phyloP scores from a whole-genome alignment of 805 yeast genomes.

The Yarrowia sp. region DNA sequence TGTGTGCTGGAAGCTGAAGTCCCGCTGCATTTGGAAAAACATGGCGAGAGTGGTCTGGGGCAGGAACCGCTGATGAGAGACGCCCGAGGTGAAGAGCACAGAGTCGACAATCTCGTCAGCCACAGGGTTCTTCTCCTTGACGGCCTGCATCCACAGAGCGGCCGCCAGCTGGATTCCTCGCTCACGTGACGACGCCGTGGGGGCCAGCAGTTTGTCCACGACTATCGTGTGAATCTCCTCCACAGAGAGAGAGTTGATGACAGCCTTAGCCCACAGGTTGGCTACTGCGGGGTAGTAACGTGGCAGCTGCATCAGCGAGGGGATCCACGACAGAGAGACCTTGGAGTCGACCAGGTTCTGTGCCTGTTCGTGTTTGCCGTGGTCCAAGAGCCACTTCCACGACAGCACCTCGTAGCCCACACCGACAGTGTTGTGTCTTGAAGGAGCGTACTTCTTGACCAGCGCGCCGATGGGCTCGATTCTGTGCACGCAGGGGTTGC shows the following conservation, averaged over 20 bases:
- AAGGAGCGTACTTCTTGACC: slow-evolving; percentile 15
- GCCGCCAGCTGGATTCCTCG: slow-evolving; percentile 19
- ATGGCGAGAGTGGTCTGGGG: slow-evolving; percentile 12
- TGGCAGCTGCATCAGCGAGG: slow-evolving; percentile 28
- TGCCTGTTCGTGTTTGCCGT: slow-evolving; percentile 35
- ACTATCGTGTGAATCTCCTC: not conserved
- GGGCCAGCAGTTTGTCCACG: not conserved
- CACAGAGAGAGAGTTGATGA: not conserved
- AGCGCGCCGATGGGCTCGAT: slow-evolving; percentile 32
- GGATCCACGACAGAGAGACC: slow-evolving; percentile 11
- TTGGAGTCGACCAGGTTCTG: slow-evolving; percentile 11
- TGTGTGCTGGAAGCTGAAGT: not conserved
- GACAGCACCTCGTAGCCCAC: slow-evolving; percentile 29
- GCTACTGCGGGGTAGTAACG: slow-evolving; percentile 25
- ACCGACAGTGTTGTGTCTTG: slow-evolving; percentile 12
- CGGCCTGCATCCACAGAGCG: slow-evolving; percentile 25
- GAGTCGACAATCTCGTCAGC: slow-evolving; percentile 6
- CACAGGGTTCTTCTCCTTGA: not conserved
- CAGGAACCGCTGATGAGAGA: not conserved
- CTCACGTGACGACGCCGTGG: slow-evolving; percentile 18
- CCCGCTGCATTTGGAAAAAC: slow-evolving; percentile 26
- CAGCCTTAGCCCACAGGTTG: slow-evolving; percentile 13
- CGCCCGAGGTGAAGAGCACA: not conserved
- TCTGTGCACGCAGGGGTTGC: slow-evolving; percentile 30
- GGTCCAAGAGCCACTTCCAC: slow-evolving; percentile 35